Evolutionary conservation across 169 alveolate genomes (phyloP).

Genomic region (Cryptosporidium parvum): DNA sequence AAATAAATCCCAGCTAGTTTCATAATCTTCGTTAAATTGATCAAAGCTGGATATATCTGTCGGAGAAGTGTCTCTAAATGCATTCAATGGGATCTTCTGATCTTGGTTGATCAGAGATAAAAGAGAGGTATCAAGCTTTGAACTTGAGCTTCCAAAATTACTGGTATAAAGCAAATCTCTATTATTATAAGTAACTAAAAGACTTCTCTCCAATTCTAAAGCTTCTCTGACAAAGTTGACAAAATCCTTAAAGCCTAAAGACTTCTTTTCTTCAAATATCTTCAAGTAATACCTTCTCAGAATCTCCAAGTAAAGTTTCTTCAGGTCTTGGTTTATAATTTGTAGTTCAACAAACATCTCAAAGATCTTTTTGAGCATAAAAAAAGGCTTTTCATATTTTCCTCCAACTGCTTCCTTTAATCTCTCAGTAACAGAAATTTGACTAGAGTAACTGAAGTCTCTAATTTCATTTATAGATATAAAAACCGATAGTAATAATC

Average conservation of each 20-base stretch:
- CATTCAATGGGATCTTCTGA: neutral
- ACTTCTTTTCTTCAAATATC: neutral
- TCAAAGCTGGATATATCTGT: neutral
- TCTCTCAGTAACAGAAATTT: neutral
- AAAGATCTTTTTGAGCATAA: constrained; percentile 26
- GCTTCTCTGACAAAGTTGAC: constrained; percentile 25
- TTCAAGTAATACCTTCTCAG: constrained; percentile 16
- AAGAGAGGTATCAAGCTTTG: neutral
- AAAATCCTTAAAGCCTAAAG: constrained; percentile 23
- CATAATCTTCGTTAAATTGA: neutral
- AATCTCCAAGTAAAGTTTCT: neutral
- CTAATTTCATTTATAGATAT: constrained; percentile 13
- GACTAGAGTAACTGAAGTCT: neutral
- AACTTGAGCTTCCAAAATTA: neutral
- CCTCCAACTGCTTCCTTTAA: neutral
- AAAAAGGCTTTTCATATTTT: constrained; percentile 5
- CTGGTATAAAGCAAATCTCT: neutral
- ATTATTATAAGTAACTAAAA: constrained; percentile 12
- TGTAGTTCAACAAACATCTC: constrained; percentile 38
- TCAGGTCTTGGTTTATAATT: neutral
- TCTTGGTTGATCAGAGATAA: constrained; percentile 10
- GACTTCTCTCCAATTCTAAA: constrained; percentile 20
- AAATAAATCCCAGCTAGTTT: constrained; percentile 24
- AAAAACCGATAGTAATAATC: constrained; percentile 15
- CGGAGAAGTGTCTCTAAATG: neutral